phyloP scores from a whole-genome alignment of 2,329 filamentous ascomycete species.

The Beauveria varroae region DNA sequence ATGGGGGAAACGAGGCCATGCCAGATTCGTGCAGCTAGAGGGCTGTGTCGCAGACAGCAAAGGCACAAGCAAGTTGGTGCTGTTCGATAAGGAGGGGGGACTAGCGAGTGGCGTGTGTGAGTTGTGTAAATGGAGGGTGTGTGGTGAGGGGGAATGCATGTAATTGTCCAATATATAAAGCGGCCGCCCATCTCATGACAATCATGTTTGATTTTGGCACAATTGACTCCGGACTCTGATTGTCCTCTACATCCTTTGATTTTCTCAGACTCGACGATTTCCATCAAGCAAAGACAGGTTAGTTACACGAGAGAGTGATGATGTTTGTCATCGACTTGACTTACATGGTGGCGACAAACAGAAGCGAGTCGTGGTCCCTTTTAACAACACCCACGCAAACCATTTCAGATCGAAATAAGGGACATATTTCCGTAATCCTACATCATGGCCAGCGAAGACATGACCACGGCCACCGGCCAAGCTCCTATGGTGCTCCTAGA shows the following conservation, averaged over 20 bases:
- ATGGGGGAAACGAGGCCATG: not conserved
- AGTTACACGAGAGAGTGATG: too few species aligned
- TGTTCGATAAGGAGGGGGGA: not conserved
- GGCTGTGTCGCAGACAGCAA: not conserved
- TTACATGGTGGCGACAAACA: too few species aligned
- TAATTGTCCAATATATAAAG: constrained; percentile 3
- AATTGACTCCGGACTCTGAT: not conserved
- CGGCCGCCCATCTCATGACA: not conserved
- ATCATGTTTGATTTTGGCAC: not conserved
- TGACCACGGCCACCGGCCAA: constrained; percentile 14
- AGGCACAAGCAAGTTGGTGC: not conserved
- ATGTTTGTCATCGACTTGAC: too few species aligned
- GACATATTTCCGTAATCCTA: not conserved
- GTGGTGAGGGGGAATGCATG: not conserved
- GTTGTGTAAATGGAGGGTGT: not conserved
- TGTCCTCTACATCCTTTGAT: too few species aligned
- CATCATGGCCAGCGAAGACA: constrained; percentile 18
- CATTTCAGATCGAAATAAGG: too few species aligned
- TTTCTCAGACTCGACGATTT: too few species aligned
- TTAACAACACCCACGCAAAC: too few species aligned
- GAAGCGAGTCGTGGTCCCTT: too few species aligned
- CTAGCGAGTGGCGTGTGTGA: not conserved
- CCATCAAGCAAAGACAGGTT: too few species aligned
- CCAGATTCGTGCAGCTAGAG: not conserved
- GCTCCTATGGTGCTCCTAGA: constrained; percentile 20